Percentiles rank a stretch among this genome's conserved stretches.
phyloP scores from a whole-genome alignment of 441 rosid species.

The Adansonia grandidieri region DNA sequence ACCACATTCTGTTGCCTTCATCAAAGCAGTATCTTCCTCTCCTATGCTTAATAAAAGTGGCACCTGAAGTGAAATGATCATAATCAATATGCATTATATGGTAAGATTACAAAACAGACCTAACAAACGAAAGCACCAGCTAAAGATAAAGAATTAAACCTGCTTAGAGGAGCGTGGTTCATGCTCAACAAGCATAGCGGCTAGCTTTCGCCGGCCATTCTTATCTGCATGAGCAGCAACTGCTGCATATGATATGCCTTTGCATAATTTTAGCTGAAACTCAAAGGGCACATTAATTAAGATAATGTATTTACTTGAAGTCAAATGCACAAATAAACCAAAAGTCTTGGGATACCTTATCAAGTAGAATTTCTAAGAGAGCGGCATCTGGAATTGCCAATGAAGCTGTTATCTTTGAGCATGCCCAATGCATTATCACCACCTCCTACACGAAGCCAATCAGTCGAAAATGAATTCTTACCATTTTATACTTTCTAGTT shows the following conservation, averaged over 20 bases:
- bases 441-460: slow-evolving; percentile 64
- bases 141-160: slow-evolving; percentile 41
- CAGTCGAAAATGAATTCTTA: slow-evolving; percentile 9
- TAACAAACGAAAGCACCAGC: not conserved
- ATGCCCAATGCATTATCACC: slow-evolving; percentile 99
- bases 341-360: slow-evolving; percentile 61
- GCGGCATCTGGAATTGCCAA: slow-evolving; percentile 81
- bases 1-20: slow-evolving; percentile 95
- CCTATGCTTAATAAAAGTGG: slow-evolving; percentile 95
- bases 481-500: not conserved
- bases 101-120: not conserved
- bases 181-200: slow-evolving; percentile 96
- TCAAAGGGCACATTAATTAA: slow-evolving; percentile 34
- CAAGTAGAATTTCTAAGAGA: slow-evolving; percentile 90
- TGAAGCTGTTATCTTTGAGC: slow-evolving; percentile 91
- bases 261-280: slow-evolving; percentile 85
- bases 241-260: slow-evolving; percentile 95
- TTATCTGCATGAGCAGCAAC: slow-evolving; percentile 99
- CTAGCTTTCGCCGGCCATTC: slow-evolving; percentile 86
- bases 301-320: slow-evolving; percentile 22
- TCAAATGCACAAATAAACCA: slow-evolving; percentile 16
- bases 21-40: slow-evolving; percentile 94
- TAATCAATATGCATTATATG: slow-evolving; percentile 4
- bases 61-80: slow-evolving; percentile 55
- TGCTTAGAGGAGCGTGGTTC: slow-evolving; percentile 97